Percentiles rank a stretch among this genome's conserved stretches.
These are phyloP conservation scores for Gynandropsis gynandra DNA, from an alignment of 345 rosid species.

Conservation along the genomic window DNA sequence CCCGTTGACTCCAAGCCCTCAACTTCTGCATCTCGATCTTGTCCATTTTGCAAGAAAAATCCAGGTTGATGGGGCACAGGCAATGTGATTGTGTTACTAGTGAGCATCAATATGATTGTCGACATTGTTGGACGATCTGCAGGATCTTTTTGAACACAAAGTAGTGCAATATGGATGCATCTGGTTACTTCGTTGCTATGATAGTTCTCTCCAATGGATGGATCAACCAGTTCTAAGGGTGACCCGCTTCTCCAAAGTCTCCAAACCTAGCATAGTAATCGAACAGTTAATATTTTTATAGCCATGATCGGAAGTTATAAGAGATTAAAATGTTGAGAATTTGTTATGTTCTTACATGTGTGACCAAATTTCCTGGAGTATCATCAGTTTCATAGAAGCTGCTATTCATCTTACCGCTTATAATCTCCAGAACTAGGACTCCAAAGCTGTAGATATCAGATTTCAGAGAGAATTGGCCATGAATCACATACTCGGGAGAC, in stretches of 20 bases:
- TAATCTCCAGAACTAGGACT: constrained; percentile 28
- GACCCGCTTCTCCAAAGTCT: constrained; percentile 43
- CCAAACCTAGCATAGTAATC: constrained; percentile 41
- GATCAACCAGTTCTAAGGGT: constrained; percentile 43
- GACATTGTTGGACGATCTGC: constrained; percentile 46
- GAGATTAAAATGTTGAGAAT: background rate
- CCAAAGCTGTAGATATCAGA: constrained; percentile 35
- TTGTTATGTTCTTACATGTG: constrained; percentile 22
- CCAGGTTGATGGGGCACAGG: constrained; percentile 36
- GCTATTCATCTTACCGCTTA: constrained; percentile 23
- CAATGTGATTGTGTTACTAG: constrained; percentile 30
- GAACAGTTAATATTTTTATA: constrained; percentile 4
- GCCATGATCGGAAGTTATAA: background rate
- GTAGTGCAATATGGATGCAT: constrained; percentile 47
- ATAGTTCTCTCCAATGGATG: constrained; percentile 26
- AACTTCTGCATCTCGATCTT: no score
- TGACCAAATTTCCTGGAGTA: constrained; percentile 16
- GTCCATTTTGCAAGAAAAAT: constrained; percentile 25
- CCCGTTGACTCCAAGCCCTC: no score
- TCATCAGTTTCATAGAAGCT: constrained; percentile 19
- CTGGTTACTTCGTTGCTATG: constrained; percentile 36
- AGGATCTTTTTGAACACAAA: constrained; percentile 64
- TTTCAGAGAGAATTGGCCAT: constrained; percentile 29
- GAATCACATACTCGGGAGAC: constrained; percentile 37
- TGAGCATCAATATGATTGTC: constrained; percentile 35